Conservation (phyloP, 495 filamentous ascomycete species). For the Corynascus novoguineensis region DNA sequence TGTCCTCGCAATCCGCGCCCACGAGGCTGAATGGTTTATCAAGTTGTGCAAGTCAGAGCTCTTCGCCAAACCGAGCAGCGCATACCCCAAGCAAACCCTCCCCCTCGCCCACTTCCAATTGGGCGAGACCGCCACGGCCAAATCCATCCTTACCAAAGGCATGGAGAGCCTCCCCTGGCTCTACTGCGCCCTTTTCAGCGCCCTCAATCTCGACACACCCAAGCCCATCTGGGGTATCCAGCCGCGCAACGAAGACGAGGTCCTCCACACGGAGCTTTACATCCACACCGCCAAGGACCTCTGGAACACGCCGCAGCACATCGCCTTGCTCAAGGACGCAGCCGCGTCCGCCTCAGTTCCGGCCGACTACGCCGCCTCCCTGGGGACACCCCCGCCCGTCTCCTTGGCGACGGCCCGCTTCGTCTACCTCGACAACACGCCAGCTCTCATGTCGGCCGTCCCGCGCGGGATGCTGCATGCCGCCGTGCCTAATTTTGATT, state of each 20-base stretch:
- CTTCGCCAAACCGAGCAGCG: slow-evolving; percentile 43
- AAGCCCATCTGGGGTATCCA: slow-evolving; percentile 73
- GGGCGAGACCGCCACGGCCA: slow-evolving; percentile 57
- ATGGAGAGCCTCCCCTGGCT: slow-evolving; percentile 78
- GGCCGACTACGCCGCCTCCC: slow-evolving; percentile 37
- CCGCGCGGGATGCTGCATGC: slow-evolving; percentile 48
- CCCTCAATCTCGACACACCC: slow-evolving; percentile 68
- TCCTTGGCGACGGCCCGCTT: slow-evolving; percentile 65
- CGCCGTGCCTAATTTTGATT: slow-evolving; percentile 50
- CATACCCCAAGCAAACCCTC: slow-evolving; percentile 65
- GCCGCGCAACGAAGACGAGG: slow-evolving; percentile 61
- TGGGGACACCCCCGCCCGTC: slow-evolving; percentile 36
- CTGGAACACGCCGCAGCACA: slow-evolving; percentile 78
- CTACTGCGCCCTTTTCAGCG: slow-evolving; percentile 67
- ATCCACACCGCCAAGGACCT: slow-evolving; percentile 74
- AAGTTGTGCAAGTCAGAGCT: slow-evolving; percentile 59
- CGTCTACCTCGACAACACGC: slow-evolving; percentile 69
- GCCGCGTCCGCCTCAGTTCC: slow-evolving; percentile 47
- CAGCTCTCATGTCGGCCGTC: slow-evolving; percentile 54
- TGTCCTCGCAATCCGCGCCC: slow-evolving; percentile 71
- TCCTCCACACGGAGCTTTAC: slow-evolving; percentile 73
- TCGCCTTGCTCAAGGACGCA: slow-evolving; percentile 64
- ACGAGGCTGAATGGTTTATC: slow-evolving; percentile 70
- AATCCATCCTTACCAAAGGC: slow-evolving; percentile 54
- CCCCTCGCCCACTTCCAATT: slow-evolving; percentile 68